These are phyloP conservation scores for Lachnellula hyalina DNA, from an alignment of 2,329 filamentous ascomycete genomes.

Conservation along the genomic window DNA sequence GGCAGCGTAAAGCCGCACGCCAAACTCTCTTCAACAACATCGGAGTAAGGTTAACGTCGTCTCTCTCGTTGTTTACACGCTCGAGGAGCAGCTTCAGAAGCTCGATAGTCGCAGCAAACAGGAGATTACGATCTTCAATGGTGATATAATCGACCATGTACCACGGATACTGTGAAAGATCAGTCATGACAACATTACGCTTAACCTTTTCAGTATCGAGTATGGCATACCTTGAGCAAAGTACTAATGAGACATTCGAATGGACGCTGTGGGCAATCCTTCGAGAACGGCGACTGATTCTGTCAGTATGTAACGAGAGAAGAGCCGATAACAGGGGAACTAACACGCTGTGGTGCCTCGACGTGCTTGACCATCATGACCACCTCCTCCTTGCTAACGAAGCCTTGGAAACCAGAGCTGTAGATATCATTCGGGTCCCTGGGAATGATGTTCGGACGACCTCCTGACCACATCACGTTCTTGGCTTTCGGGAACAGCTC, in stretches of 20 bases:
- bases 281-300: conserved; percentile 51
- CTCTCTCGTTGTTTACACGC: conserved; percentile 36
- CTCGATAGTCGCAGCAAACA: conserved; percentile 46
- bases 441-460: conserved; percentile 37
- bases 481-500: conserved; percentile 55
- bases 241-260: conserved; percentile 63
- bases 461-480: conserved; percentile 51
- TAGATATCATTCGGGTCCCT: conserved; percentile 31
- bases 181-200: conserved; percentile 25
- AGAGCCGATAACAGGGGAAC: conserved; percentile 26
- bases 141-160: conserved; percentile 51
- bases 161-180: conserved; percentile 51
- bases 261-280: conserved; percentile 57
- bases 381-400: conserved; percentile 58
- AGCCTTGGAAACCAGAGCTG: conserved; percentile 53
- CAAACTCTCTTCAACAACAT: conserved; percentile 50
- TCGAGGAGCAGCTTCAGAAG: conserved; percentile 43
- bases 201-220: not conserved
- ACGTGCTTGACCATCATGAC: conserved; percentile 59
- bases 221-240: conserved; percentile 27
- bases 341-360: conserved; percentile 56
- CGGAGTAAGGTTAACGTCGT: conserved; percentile 43
- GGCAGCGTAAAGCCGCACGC: conserved; percentile 49
- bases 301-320: conserved; percentile 3
- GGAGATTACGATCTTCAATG: conserved; percentile 47